A percentile compares a stretch with the other conserved stretches of the same genome.
phyloP scores from a whole-genome alignment of 495 filamentous ascomycete genomes.

The Trichoderma virens region DNA sequence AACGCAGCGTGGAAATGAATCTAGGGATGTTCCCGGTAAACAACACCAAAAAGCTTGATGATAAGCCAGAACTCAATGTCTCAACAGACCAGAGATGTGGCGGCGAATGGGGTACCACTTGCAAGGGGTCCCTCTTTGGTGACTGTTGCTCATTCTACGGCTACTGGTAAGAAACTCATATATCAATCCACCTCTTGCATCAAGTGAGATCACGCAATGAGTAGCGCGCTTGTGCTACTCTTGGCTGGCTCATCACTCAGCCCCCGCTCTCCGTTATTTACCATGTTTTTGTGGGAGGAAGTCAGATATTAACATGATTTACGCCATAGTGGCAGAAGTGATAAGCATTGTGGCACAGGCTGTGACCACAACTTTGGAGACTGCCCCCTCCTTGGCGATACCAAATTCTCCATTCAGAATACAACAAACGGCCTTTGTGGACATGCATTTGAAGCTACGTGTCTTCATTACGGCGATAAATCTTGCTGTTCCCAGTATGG shows the following conservation, averaged over 20 bases:
- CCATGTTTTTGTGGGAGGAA: not conserved
- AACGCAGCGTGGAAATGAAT: not conserved
- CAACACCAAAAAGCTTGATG: not conserved
- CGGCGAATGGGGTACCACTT: slow-evolving; percentile 6
- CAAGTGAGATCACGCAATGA: not conserved
- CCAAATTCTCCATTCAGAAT: not conserved
- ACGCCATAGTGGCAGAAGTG: not conserved
- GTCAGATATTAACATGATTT: not conserved
- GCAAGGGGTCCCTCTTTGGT: slow-evolving; percentile 16
- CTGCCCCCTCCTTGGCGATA: slow-evolving; percentile 3
- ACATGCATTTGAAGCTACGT: not conserved
- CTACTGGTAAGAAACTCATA: slow-evolving; percentile 16
- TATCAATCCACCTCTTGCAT: not conserved
- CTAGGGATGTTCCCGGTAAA: not conserved
- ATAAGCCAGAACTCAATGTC: not conserved
- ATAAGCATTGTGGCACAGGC: slow-evolving; percentile 19
- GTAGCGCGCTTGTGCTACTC: not conserved
- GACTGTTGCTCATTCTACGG: slow-evolving; percentile 19
- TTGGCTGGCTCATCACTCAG: not conserved
- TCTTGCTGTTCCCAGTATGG: slow-evolving; percentile 9
- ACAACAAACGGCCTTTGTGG: slow-evolving; percentile 13
- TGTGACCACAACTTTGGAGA: slow-evolving; percentile 24
- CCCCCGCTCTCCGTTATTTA: not conserved
- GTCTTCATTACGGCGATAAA: not conserved
- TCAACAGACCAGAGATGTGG: not conserved